phyloP scores from a whole-genome alignment of 2,329 filamentous ascomycete species.

The Decorospora gaudefroyi region DNA sequence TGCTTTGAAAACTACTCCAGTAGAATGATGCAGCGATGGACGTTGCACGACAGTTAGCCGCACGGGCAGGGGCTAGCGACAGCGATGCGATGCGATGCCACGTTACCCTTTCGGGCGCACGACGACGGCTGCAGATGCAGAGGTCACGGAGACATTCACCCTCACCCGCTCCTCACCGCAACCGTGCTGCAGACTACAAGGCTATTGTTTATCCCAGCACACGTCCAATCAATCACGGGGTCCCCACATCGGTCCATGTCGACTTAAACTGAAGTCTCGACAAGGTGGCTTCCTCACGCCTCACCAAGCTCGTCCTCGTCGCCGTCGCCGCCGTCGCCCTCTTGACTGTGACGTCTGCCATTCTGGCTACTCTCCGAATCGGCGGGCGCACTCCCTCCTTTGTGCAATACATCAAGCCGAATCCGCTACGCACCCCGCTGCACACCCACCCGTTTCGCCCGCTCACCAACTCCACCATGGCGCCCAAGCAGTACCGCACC shows the following conservation, averaged over 20 bases:
- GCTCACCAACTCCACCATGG: constrained; percentile 64
- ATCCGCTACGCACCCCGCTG: constrained; percentile 35
- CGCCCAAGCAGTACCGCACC: constrained; percentile 67
- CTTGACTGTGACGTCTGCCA: constrained; percentile 61
- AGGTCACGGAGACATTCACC: constrained; percentile 17
- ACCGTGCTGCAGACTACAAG: constrained; percentile 16
- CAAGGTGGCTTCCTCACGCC: constrained; percentile 18
- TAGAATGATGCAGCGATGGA: too few relatives aligned
- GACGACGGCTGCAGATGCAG: constrained; percentile 10
- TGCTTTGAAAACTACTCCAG: too few relatives aligned
- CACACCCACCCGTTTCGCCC: constrained; percentile 37
- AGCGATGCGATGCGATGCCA: too few relatives aligned
- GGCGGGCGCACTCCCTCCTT: constrained; percentile 63
- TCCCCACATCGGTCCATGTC: constrained; percentile 15
- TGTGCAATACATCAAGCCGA: constrained; percentile 59
- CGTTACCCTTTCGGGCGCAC: too few relatives aligned
- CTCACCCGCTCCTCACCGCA: constrained; percentile 2
- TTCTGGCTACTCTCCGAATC: constrained; percentile 68
- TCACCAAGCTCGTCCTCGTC: constrained; percentile 53
- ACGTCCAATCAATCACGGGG: constrained; percentile 12
- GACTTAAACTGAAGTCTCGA: too few relatives aligned
- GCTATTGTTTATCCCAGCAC: constrained; percentile 16
- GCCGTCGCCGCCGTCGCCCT: constrained; percentile 60
- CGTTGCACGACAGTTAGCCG: too few relatives aligned
- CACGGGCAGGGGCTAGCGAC: too few relatives aligned